Evolutionary conservation across 495 filamentous ascomycete species (phyloP).

Genomic region (Podospora anserina): DNA sequence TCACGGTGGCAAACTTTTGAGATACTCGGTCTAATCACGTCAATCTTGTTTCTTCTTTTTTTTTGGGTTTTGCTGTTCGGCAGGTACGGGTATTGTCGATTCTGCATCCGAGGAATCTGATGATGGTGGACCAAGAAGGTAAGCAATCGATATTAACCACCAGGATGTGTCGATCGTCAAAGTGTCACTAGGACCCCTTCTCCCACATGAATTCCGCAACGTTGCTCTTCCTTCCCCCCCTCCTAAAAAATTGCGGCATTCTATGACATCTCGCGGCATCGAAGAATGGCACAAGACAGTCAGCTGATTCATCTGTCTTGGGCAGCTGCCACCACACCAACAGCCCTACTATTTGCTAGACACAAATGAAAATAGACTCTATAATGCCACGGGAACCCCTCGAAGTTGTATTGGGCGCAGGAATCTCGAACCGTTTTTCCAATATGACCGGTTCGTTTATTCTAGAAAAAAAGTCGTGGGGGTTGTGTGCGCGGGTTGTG

Average conservation of each 20-base stretch:
- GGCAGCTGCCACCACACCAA: neutral
- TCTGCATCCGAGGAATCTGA: neutral
- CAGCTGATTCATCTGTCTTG: neutral
- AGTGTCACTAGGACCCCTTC: neutral
- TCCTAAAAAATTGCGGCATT: neutral
- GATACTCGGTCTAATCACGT: too few relatives aligned
- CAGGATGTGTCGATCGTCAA: neutral
- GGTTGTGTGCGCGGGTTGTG: neutral
- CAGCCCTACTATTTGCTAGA: neutral
- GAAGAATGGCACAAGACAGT: neutral
- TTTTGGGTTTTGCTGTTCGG: too few relatives aligned
- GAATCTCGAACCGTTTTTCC: neutral
- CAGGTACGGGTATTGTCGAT: neutral
- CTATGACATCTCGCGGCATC: neutral
- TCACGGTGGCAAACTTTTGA: conserved; percentile 15
- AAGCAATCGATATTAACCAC: neutral
- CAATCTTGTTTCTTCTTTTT: too few relatives aligned
- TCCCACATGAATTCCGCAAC: neutral
- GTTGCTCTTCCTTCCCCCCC: neutral
- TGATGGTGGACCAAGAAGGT: neutral
- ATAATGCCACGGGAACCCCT: neutral
- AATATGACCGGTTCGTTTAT: conserved; percentile 1
- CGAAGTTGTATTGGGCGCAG: neutral
- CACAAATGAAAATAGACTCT: neutral
- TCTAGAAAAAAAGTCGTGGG: neutral